Evolutionary conservation across 2,329 filamentous ascomycete genomes (phyloP).

Genomic region (Alternaria atra): DNA sequence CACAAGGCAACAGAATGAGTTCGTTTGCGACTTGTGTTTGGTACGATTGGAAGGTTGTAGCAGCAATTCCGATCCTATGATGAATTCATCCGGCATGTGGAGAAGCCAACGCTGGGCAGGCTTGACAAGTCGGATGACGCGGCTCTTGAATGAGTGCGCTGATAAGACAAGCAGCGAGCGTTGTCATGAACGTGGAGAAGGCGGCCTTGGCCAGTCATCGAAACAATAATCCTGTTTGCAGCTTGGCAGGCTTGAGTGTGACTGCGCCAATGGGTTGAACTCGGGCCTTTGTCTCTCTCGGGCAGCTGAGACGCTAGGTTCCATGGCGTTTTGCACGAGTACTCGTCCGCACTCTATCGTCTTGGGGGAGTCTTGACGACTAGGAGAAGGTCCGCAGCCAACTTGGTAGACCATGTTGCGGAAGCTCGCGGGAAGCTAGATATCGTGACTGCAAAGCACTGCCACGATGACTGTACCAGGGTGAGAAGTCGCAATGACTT

Average conservation of each 20-base stretch:
- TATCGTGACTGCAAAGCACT: conserved; percentile 3
- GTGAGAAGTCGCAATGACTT: not conserved
- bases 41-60: not conserved
- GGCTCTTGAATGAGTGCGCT: conserved; percentile 35
- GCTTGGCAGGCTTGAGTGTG: conserved; percentile 47
- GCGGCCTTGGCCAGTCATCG: conserved; percentile 38
- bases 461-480: not conserved
- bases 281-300: conserved; percentile 45
- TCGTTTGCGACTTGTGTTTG: not conserved
- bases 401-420: conserved; percentile 1
- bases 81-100: conserved; percentile 13
- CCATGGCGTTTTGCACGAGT: conserved; percentile 26
- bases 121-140: conserved; percentile 42
- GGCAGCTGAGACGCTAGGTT: conserved; percentile 42
- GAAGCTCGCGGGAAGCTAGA: not conserved
- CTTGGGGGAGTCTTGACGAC: conserved; percentile 31
- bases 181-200: conserved; percentile 27
- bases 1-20: not conserved
- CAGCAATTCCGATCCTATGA: not conserved
- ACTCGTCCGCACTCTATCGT: conserved; percentile 24
- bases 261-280: conserved; percentile 39
- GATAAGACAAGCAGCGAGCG: conserved; percentile 29
- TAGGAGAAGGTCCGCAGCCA: conserved; percentile 9
- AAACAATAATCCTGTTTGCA: conserved; percentile 43
- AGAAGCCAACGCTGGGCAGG: conserved; percentile 21